Conservation (phyloP, 1,139 yeast species). For the Sugiyamaella castrensis region DNA sequence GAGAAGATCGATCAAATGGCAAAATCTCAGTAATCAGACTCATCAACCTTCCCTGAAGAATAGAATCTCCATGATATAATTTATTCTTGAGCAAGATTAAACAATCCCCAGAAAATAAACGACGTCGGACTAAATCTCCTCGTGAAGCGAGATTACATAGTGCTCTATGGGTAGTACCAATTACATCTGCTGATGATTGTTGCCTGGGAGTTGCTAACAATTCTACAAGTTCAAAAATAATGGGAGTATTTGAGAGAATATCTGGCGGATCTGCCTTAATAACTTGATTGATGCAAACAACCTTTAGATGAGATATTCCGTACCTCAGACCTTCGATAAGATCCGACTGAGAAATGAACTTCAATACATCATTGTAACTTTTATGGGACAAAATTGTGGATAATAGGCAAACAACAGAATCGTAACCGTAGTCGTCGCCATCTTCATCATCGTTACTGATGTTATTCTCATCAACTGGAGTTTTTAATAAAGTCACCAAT, state of each 20-base stretch:
- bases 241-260: slow-evolving; percentile 24
- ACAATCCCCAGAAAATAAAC: slow-evolving; percentile 25
- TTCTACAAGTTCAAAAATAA: slow-evolving; percentile 22
- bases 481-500: slow-evolving; percentile 21
- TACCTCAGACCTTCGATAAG: slow-evolving; percentile 25
- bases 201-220: slow-evolving; percentile 17
- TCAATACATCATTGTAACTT: slow-evolving; percentile 23
- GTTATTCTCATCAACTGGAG: slow-evolving; percentile 15
- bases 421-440: slow-evolving; percentile 9
- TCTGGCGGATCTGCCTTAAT: slow-evolving; percentile 26
- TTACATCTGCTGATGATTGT: slow-evolving; percentile 2
- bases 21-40: slow-evolving; percentile 23
- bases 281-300: slow-evolving; percentile 22
- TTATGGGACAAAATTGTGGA: slow-evolving; percentile 23
- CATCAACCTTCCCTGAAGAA: slow-evolving; percentile 26
- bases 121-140: slow-evolving; percentile 28
- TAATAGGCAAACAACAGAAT: slow-evolving; percentile 23
- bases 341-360: slow-evolving; percentile 22
- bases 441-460: no score
- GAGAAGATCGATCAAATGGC: slow-evolving; percentile 16
- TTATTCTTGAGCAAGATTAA: slow-evolving; percentile 16
- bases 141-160: slow-evolving; percentile 14
- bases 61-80: slow-evolving; percentile 16
- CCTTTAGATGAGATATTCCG: slow-evolving; percentile 23
- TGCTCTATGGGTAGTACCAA: slow-evolving; percentile 3